phyloP scores from a whole-genome alignment of 352 stramenopile species.

The Discostella stelligera region DNA sequence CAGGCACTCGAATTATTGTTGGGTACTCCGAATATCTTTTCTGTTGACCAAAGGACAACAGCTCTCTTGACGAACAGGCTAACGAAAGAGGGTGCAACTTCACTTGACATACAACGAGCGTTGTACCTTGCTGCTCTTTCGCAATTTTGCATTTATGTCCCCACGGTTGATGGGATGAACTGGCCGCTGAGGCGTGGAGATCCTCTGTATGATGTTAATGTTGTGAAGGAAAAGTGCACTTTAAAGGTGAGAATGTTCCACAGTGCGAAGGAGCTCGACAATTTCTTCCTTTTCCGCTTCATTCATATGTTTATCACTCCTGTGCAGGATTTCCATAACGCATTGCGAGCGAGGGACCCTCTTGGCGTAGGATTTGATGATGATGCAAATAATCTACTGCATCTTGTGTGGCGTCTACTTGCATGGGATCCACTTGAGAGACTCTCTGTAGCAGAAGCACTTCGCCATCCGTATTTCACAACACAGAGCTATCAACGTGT shows the following conservation, averaged over 20 bases:
- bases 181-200: slow-evolving; percentile 70
- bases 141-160: slow-evolving; percentile 81
- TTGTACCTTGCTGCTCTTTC: slow-evolving; percentile 68
- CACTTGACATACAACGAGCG: slow-evolving; percentile 65
- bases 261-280: neutral
- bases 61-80: slow-evolving; percentile 89
- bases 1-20: slow-evolving; percentile 92
- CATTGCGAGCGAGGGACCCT: slow-evolving; percentile 88
- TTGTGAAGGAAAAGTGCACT: slow-evolving; percentile 47
- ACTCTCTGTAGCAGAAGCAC: slow-evolving; percentile 76
- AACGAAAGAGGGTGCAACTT: slow-evolving; percentile 60
- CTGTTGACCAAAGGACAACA: slow-evolving; percentile 86
- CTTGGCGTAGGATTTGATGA: slow-evolving; percentile 88
- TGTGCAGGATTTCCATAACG: slow-evolving; percentile 86
- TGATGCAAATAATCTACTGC: slow-evolving; percentile 78
- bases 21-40: slow-evolving; percentile 88
- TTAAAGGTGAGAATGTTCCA: slow-evolving; percentile 1
- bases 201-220: slow-evolving; percentile 53
- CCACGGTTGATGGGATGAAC: slow-evolving; percentile 53
- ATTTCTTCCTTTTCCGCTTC: neutral
- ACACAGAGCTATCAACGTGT: slow-evolving; percentile 12
- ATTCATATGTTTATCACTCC: neutral
- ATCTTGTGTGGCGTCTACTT: slow-evolving; percentile 92
- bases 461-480: slow-evolving; percentile 78
- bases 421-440: slow-evolving; percentile 90